phyloP scores from a whole-genome alignment of 164 flowering plant genomes.

The Annona squamosa region DNA sequence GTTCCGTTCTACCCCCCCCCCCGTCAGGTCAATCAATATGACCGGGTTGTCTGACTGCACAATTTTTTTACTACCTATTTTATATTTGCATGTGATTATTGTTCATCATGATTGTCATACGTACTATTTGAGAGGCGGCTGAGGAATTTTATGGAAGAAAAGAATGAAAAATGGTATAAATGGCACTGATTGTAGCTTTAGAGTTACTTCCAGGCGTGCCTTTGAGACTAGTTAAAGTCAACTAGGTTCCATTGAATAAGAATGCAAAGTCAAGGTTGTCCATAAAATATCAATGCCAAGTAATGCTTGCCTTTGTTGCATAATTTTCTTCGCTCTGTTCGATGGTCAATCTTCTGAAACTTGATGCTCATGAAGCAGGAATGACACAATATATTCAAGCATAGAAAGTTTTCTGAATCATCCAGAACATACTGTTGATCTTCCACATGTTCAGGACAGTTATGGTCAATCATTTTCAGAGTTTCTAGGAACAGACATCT shows the following conservation, averaged over 20 bases:
- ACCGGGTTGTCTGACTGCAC: neutral
- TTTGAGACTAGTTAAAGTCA: neutral
- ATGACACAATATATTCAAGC: constrained; percentile 36
- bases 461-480: constrained; percentile 84
- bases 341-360: constrained; percentile 8
- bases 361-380: constrained; percentile 28
- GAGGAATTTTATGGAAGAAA: neutral
- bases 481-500: constrained; percentile 53
- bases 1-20: neutral
- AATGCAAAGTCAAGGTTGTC: neutral
- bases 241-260: neutral
- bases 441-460: constrained; percentile 62
- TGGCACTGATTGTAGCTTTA: neutral
- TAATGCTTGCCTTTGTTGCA: neutral
- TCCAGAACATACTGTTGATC: constrained; percentile 31
- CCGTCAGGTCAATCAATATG: neutral
- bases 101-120: neutral
- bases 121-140: neutral
- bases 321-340: constrained; percentile 2
- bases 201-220: neutral
- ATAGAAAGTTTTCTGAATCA: constrained; percentile 47
- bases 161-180: neutral
- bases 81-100: neutral
- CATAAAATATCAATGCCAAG: too few relatives aligned
- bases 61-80: neutral